A percentile compares a stretch with the other conserved stretches of the same genome.
These are phyloP conservation scores for Funneliformis geosporum DNA, from an alignment of 192 early-diverging fungal genomes.

Conservation along the genomic window DNA sequence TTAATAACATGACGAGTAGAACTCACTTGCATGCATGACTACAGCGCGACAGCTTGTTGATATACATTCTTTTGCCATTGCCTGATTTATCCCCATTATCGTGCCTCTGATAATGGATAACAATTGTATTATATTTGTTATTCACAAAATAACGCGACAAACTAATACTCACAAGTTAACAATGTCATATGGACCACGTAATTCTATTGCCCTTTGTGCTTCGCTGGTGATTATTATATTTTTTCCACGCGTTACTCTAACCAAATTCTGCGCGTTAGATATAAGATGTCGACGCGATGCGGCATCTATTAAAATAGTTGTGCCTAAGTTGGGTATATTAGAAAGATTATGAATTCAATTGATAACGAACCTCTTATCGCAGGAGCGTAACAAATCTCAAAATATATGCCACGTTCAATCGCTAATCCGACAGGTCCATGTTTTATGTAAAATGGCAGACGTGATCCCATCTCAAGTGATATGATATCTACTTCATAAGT, in stretches of 20 bases:
- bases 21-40: slow-evolving; percentile 55
- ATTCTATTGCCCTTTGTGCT: slow-evolving; percentile 67
- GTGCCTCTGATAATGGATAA: slow-evolving; percentile 47
- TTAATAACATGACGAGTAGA: background rate
- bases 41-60: slow-evolving; percentile 57
- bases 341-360: background rate
- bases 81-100: slow-evolving; percentile 62
- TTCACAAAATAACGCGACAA: background rate
- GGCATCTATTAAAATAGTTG: slow-evolving; percentile 49
- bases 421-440: slow-evolving; percentile 65
- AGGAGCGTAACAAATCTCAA: slow-evolving; percentile 74
- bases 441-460: slow-evolving; percentile 71
- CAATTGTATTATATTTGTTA: background rate
- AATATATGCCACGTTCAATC: slow-evolving; percentile 72
- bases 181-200: slow-evolving; percentile 76
- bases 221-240: slow-evolving; percentile 76
- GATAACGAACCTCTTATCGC: slow-evolving; percentile 59
- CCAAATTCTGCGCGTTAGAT: slow-evolving; percentile 62
- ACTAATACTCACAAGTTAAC: slow-evolving; percentile 72
- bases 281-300: slow-evolving; percentile 64
- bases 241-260: slow-evolving; percentile 73
- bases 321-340: background rate
- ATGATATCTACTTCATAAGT: slow-evolving; percentile 81
- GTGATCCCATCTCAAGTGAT: slow-evolving; percentile 64
- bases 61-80: slow-evolving; percentile 55